phyloP scores from a whole-genome alignment of 208 protist species.

The Crithidia expoeki region DNA sequence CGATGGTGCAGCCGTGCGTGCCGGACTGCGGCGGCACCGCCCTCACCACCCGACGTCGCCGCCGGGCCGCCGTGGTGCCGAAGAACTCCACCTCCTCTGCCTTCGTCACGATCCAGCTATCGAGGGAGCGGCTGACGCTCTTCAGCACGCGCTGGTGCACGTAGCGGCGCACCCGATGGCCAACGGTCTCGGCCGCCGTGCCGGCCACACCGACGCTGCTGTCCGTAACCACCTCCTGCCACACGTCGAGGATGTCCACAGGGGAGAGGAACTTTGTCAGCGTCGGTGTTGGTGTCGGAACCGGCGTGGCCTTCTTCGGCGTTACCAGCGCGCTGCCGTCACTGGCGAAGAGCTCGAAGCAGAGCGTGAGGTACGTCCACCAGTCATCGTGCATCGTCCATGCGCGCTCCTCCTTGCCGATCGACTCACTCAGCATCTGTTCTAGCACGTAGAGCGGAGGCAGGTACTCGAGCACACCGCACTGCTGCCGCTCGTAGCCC shows the following conservation, averaged over 20 bases:
- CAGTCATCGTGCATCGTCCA: constrained; percentile 87
- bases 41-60: constrained; percentile 23
- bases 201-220: constrained; percentile 9
- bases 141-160: constrained; percentile 67
- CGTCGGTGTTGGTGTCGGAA: constrained; percentile 48
- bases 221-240: constrained; percentile 59
- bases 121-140: constrained; percentile 51
- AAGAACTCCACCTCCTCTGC: constrained; percentile 66
- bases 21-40: constrained; percentile 37
- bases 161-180: constrained; percentile 42
- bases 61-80: constrained; percentile 46
- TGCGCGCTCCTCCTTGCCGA: constrained; percentile 37
- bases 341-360: constrained; percentile 74
- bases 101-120: constrained; percentile 66
- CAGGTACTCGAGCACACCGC: constrained; percentile 85
- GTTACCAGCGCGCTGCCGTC: constrained; percentile 66
- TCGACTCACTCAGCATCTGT: constrained; percentile 55
- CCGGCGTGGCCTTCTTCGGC: constrained; percentile 23
- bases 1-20: constrained; percentile 36
- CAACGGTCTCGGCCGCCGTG: constrained; percentile 34
- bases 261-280: constrained; percentile 52
- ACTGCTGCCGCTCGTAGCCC: constrained; percentile 87
- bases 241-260: constrained; percentile 61
- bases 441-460: constrained; percentile 74
- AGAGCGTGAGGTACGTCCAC: constrained; percentile 79